phyloP scores from a whole-genome alignment of 2,329 filamentous ascomycete species.

The Colletotrichum scovillei region DNA sequence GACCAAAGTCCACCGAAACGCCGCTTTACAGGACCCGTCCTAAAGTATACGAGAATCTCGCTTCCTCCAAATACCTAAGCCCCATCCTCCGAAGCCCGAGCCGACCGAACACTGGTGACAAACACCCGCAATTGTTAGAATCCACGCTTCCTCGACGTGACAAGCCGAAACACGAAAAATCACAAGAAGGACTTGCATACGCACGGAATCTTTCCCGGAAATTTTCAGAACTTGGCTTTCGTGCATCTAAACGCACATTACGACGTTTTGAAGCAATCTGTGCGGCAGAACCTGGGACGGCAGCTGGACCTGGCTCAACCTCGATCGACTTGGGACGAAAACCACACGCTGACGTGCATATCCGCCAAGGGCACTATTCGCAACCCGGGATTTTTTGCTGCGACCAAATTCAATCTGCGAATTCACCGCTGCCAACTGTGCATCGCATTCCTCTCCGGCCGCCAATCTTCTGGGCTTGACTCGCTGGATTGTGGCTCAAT shows the following conservation, averaged over 20 bases:
- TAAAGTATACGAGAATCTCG: conserved; percentile 24
- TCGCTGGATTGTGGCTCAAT: conserved; percentile 29
- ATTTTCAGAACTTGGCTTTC: conserved; percentile 4
- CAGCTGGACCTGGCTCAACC: conserved; percentile 26
- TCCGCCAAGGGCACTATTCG: neutral
- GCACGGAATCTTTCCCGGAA: neutral
- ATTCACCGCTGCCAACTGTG: neutral
- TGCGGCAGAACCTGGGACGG: conserved; percentile 29
- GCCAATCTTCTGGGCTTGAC: conserved; percentile 7
- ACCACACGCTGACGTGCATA: neutral
- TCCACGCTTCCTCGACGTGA: neutral
- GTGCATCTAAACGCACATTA: conserved; percentile 4
- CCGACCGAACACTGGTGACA: conserved; percentile 10
- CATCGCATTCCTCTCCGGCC: neutral
- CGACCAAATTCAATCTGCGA: neutral
- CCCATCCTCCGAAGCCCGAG: conserved; percentile 2
- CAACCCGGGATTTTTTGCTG: neutral
- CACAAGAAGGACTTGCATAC: neutral
- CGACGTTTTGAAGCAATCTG: conserved; percentile 19
- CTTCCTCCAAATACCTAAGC: neutral
- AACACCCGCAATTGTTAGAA: neutral
- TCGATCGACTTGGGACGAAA: conserved; percentile 26
- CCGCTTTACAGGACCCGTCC: neutral
- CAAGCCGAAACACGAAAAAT: neutral
- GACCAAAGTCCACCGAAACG: neutral